These are phyloP conservation scores for Yarrowia sp. DNA, from an alignment of 805 yeast species.

Conservation along the genomic window DNA sequence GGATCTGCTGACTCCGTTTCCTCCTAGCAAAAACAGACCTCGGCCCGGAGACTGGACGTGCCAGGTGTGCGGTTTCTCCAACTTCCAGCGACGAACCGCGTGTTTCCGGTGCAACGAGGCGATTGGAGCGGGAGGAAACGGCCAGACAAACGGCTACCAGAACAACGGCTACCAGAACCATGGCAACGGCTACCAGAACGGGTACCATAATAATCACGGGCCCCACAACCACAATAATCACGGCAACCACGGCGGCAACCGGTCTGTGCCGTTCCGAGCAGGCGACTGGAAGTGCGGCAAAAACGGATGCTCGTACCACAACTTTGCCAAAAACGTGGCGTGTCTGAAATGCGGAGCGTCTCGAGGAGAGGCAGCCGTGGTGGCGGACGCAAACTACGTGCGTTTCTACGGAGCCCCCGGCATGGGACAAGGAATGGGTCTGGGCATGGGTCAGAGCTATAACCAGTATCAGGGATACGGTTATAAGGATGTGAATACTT, in stretches of 20 bases:
- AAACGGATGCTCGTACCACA: conserved; percentile 83
- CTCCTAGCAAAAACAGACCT: conserved; percentile 83
- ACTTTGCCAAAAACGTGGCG: conserved; percentile 86
- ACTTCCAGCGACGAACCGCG: conserved; percentile 91
- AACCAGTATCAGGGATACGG: conserved; percentile 28
- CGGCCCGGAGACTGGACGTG: conserved; percentile 99
- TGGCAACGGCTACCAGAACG: conserved; percentile 23
- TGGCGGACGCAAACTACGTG: conserved; percentile 37
- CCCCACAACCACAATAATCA: background rate
- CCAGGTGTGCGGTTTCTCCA: conserved; percentile 93
- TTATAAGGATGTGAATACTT: conserved; percentile 20
- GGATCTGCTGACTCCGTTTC: conserved; percentile 83
- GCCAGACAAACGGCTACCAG: background rate
- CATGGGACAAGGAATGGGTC: conserved; percentile 20
- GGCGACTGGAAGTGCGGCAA: conserved; percentile 95
- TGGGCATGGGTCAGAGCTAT: conserved; percentile 10
- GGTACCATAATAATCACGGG: background rate
- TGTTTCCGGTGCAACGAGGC: conserved; percentile 74
- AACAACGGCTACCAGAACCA: conserved; percentile 9
- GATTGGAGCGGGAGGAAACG: conserved; percentile 49
- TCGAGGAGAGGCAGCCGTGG: conserved; percentile 49
- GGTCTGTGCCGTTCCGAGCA: conserved; percentile 85
- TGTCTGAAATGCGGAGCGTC: conserved; percentile 91
- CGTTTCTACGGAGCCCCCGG: conserved; percentile 11
- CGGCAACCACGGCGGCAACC: conserved; percentile 7